Evolutionary conservation across 202 grass and related monocot genomes (phyloP).

Genomic region (Hordeum pubiflorum): DNA sequence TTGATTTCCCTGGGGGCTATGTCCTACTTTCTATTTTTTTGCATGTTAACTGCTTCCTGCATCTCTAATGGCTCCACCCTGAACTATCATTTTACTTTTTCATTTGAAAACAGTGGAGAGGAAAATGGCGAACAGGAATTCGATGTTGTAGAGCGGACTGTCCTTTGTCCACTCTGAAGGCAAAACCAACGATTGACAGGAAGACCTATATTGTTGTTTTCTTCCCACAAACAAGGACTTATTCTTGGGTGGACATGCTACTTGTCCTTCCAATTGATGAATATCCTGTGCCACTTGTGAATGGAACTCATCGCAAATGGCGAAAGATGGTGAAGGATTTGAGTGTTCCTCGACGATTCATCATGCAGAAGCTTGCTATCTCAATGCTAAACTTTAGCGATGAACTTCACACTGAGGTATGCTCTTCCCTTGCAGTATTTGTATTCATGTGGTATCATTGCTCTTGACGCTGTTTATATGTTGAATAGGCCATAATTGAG

Average conservation of each 20-base stretch:
- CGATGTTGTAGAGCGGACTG: constrained; percentile 71
- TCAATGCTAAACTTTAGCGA: constrained; percentile 80
- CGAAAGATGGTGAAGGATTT: constrained; percentile 80
- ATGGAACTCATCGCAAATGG: constrained; percentile 87
- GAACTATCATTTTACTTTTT: constrained; percentile 14
- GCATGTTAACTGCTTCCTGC: neutral
- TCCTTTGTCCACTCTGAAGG: constrained; percentile 69
- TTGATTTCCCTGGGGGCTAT: neutral
- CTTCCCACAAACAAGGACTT: constrained; percentile 80
- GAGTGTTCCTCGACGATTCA: constrained; percentile 52
- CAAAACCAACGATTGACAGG: constrained; percentile 83
- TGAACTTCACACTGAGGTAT: constrained; percentile 72
- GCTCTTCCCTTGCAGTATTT: constrained; percentile 7
- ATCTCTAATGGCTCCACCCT: constrained; percentile 9
- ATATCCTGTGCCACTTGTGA: constrained; percentile 60
- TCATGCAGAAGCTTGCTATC: constrained; percentile 85
- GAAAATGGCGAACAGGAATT: constrained; percentile 98
- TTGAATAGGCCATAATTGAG: constrained; percentile 73
- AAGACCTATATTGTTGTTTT: constrained; percentile 88
- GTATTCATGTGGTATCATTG: neutral
- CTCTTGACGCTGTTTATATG: constrained; percentile 15
- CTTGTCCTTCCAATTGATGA: constrained; percentile 73
- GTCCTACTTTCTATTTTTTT: constrained; percentile 5
- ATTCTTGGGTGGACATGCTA: constrained; percentile 89
- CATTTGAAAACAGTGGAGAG: constrained; percentile 80